These are phyloP conservation scores for Phaeolepiota aurea DNA, from an alignment of 768 basidiomycete species.

Conservation along the genomic window DNA sequence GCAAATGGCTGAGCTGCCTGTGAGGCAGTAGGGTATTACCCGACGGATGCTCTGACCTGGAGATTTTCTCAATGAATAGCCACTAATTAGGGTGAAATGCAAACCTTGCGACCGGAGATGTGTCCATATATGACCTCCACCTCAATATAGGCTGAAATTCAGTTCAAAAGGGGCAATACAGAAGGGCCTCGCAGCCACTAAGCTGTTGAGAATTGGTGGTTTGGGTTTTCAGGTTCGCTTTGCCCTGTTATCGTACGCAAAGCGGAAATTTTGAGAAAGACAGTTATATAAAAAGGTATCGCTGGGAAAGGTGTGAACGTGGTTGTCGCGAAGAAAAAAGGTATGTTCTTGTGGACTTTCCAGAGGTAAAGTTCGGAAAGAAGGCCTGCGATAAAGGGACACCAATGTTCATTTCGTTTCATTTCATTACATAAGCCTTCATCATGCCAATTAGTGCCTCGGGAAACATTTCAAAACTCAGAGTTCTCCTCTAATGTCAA, in stretches of 20 bases:
- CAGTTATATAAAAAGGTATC: no score
- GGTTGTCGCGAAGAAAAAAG: no score
- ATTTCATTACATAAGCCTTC: background rate
- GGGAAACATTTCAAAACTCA: no score
- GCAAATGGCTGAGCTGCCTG: constrained; percentile 22
- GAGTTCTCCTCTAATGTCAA: no score
- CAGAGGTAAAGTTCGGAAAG: no score
- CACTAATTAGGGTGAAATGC: background rate
- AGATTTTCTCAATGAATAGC: background rate
- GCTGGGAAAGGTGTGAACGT: no score
- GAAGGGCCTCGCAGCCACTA: background rate
- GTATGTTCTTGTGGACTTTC: no score
- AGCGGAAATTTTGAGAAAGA: no score
- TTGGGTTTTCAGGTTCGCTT: no score
- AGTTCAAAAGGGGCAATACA: no score
- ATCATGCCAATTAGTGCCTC: background rate
- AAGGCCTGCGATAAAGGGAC: background rate
- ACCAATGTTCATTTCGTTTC: background rate
- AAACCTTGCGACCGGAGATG: background rate
- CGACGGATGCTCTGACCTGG: background rate
- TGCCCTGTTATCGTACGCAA: no score
- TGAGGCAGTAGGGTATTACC: constrained; percentile 8
- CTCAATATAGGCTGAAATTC: background rate
- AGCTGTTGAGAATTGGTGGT: background rate
- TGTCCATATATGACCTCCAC: background rate